A percentile compares a stretch with the other conserved stretches of the same genome.
These are phyloP conservation scores for Annona cherimola DNA, from an alignment of 164 flowering plant species.

Conservation along the genomic window DNA sequence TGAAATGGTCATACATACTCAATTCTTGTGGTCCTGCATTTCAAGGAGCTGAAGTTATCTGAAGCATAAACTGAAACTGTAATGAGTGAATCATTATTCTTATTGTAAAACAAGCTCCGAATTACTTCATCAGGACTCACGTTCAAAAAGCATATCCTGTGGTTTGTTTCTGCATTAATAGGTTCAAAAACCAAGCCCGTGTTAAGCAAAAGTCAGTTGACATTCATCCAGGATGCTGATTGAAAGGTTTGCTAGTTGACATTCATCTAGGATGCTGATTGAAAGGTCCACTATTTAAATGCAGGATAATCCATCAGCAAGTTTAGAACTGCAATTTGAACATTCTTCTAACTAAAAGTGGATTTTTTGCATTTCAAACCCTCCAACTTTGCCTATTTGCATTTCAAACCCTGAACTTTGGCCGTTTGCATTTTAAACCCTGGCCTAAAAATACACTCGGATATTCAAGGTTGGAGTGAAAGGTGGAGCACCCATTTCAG, in stretches of 20 bases:
- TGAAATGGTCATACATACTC: slow-evolving; percentile 47
- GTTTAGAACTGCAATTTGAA: too few species aligned
- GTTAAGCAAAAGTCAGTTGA: not conserved
- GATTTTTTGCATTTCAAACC: too few species aligned
- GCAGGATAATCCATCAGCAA: too few species aligned
- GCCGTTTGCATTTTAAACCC: too few species aligned
- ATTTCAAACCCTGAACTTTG: too few species aligned
- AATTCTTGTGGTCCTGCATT: slow-evolving; percentile 94
- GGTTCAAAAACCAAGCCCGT: not conserved
- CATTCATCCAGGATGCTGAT: not conserved
- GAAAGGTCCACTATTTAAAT: too few species aligned
- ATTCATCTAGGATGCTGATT: too few species aligned
- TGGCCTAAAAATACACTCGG: slow-evolving; percentile 51
- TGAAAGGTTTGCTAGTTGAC: not conserved
- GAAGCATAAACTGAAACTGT: slow-evolving; percentile 99
- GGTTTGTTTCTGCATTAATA: slow-evolving; percentile 66
- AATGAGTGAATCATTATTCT: slow-evolving; percentile 95
- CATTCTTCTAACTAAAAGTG: too few species aligned
- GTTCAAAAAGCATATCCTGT: slow-evolving; percentile 91
- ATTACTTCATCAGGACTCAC: slow-evolving; percentile 93
- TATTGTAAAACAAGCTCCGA: slow-evolving; percentile 91
- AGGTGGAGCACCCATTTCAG: slow-evolving; percentile 44
- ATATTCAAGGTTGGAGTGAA: slow-evolving; percentile 70
- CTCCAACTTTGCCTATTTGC: too few species aligned
- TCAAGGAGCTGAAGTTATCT: slow-evolving; percentile 95